Percentiles rank a stretch among this genome's conserved stretches.
Conservation (phyloP, 1,139 yeast genomes). For the Hansenula sp. region DNA sequence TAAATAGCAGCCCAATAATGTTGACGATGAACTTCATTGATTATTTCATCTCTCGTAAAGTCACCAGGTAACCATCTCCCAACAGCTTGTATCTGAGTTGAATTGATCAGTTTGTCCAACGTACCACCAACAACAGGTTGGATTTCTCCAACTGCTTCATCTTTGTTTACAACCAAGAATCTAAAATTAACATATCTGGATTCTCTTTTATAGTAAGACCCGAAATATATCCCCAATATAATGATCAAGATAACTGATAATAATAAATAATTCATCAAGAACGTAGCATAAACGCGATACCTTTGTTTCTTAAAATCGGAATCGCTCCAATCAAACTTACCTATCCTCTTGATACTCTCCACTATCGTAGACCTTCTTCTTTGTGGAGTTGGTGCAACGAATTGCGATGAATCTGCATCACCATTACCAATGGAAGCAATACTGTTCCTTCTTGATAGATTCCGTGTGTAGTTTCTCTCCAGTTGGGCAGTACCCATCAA, state of each 20-base stretch:
- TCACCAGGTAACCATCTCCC: constrained; percentile 8
- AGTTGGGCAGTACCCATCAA: constrained; percentile 4
- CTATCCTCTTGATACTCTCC: constrained; percentile 12
- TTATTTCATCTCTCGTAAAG: constrained; percentile 12
- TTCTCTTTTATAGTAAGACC: constrained; percentile 43
- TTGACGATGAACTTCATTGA: constrained; percentile 41
- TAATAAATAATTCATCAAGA: constrained; percentile 17
- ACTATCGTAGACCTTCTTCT: constrained; percentile 17
- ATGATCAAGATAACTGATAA: constrained; percentile 12
- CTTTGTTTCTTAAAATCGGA: constrained; percentile 19
- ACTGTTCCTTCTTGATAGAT: background rate
- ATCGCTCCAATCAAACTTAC: constrained; percentile 21
- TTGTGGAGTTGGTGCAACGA: background rate
- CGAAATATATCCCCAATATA: constrained; percentile 54
- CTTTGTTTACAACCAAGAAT: constrained; percentile 44
- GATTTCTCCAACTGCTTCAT: constrained; percentile 21
- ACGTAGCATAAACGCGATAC: constrained; percentile 13
- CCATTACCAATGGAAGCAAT: background rate
- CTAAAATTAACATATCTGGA: constrained; percentile 37
- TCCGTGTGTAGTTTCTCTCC: background rate
- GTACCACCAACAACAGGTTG: constrained; percentile 34
- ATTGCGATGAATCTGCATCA: constrained; percentile 2
- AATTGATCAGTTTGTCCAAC: constrained; percentile 24
- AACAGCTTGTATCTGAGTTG: constrained; percentile 26
- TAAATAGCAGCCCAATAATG: constrained; percentile 53